These are phyloP conservation scores for Linum trigynum DNA, from an alignment of 345 rosid genomes.

Conservation along the genomic window DNA sequence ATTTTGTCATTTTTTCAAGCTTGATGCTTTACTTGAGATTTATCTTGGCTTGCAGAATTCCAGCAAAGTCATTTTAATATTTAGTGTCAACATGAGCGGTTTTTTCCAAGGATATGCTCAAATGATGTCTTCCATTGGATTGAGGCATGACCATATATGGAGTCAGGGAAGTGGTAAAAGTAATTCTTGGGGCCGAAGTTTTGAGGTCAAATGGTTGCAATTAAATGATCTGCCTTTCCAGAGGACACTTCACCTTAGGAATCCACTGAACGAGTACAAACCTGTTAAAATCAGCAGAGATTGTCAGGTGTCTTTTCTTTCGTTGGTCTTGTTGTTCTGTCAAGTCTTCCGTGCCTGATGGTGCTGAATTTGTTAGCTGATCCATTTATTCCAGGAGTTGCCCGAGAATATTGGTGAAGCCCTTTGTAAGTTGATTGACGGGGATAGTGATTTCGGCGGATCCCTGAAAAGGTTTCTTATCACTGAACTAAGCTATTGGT, in stretches of 20 bases:
- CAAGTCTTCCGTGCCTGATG: slow-evolving; percentile 4
- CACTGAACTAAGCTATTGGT: slow-evolving; percentile 1
- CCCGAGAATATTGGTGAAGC: slow-evolving; percentile 83
- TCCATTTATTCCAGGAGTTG: slow-evolving; percentile 47
- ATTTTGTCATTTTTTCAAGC: slow-evolving; percentile 18
- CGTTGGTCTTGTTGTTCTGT: slow-evolving; percentile 2
- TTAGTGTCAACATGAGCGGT: slow-evolving; percentile 98
- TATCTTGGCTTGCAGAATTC: slow-evolving; percentile 65
- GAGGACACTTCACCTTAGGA: slow-evolving; percentile 84
- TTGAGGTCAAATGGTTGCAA: slow-evolving; percentile 81
- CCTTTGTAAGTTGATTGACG: slow-evolving; percentile 85
- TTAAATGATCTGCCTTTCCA: slow-evolving; percentile 83
- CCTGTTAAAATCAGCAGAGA: slow-evolving; percentile 98
- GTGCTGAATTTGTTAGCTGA: slow-evolving; percentile 5
- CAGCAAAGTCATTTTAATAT: slow-evolving; percentile 68
- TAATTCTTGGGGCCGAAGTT: slow-evolving; percentile 92
- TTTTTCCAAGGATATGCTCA: slow-evolving; percentile 98
- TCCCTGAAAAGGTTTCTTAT: slow-evolving; percentile 40
- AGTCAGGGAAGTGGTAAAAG: slow-evolving; percentile 76
- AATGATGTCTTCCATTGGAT: slow-evolving; percentile 87
- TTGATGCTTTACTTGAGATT: slow-evolving; percentile 19
- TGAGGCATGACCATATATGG: slow-evolving; percentile 90
- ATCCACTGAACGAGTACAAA: slow-evolving; percentile 82
- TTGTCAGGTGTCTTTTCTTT: slow-evolving; percentile 58
- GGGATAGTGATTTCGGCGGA: slow-evolving; percentile 37